Percentiles rank a stretch among this genome's conserved stretches.
Evolutionary conservation across 352 stramenopile species (phyloP).

Genomic region (Phytophthora kernoviae): DNA sequence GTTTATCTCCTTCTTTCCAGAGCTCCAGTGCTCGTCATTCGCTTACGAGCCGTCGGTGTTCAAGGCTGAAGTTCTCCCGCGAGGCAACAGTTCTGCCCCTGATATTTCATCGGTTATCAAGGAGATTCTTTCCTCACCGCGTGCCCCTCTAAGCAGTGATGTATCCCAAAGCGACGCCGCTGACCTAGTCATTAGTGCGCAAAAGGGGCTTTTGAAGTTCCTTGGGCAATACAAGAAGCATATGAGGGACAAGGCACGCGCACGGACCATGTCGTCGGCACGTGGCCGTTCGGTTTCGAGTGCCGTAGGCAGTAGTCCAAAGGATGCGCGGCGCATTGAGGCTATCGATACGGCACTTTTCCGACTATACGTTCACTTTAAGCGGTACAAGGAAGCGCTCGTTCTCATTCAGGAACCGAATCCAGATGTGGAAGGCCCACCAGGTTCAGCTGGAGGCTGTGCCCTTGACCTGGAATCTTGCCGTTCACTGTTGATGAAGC

Average conservation of each 20-base stretch:
- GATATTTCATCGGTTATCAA: constrained; percentile 83
- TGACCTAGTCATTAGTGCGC: constrained; percentile 62
- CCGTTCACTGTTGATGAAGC: constrained; percentile 64
- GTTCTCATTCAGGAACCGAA: constrained; percentile 75
- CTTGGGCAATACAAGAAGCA: constrained; percentile 84
- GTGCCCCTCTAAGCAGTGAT: constrained; percentile 53
- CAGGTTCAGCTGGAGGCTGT: constrained; percentile 45
- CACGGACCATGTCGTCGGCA: constrained; percentile 36
- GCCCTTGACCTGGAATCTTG: constrained; percentile 73
- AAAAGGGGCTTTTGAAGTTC: constrained; percentile 83
- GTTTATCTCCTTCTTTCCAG: constrained; percentile 88
- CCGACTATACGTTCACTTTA: constrained; percentile 79
- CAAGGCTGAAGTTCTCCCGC: constrained; percentile 83
- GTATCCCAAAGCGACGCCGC: constrained; percentile 60
- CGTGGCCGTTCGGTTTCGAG: constrained; percentile 45
- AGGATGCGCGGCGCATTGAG: constrained; percentile 77
- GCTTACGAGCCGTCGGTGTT: constrained; percentile 84
- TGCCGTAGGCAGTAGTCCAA: constrained; percentile 39
- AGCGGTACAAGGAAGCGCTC: constrained; percentile 81
- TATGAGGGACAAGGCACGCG: constrained; percentile 71
- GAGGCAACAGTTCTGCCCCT: constrained; percentile 69
- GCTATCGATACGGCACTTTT: constrained; percentile 88
- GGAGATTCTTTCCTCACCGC: constrained; percentile 61
- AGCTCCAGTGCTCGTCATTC: constrained; percentile 81
- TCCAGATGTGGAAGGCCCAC: constrained; percentile 47